Evolutionary conservation across 192 early-diverging fungal genomes (phyloP).

Genomic region (Rhizophagus prolifer): DNA sequence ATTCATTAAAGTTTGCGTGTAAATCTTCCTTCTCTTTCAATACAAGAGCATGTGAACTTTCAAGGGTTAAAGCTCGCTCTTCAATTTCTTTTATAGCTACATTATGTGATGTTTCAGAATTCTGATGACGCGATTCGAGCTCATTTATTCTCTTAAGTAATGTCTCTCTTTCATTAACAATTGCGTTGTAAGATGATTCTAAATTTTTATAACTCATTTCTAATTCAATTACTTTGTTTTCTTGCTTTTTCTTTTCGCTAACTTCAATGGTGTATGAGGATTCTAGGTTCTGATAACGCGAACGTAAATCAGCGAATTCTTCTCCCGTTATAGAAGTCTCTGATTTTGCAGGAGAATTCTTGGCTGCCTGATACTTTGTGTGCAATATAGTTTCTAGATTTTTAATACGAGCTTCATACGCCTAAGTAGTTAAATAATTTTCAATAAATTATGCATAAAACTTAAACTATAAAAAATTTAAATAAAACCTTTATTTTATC

Average conservation of each 20-base stretch:
- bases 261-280: not conserved
- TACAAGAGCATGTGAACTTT: not conserved
- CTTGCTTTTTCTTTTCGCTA: not conserved
- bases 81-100: not conserved
- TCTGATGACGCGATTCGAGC: constrained; percentile 3
- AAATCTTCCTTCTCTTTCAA: not conserved
- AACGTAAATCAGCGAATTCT: not conserved
- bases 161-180: not conserved
- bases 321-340: not conserved
- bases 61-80: not conserved
- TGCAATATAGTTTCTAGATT: constrained; percentile 43
- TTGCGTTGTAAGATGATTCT: not conserved
- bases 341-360: not conserved
- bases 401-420: constrained; percentile 44
- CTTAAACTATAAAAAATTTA: not conserved
- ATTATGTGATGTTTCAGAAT: not conserved
- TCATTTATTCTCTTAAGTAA: constrained; percentile 3
- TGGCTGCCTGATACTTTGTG: constrained; percentile 36
- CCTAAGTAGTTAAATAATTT: constrained; percentile 17
- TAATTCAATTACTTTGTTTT: not conserved
- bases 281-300: not conserved
- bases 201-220: constrained; percentile 1
- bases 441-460: not conserved
- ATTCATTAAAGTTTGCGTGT: not conserved
- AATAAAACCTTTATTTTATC: constrained; percentile 33